phyloP scores from a whole-genome alignment of 2,329 filamentous ascomycete genomes.

The Pyricularia grisea region DNA sequence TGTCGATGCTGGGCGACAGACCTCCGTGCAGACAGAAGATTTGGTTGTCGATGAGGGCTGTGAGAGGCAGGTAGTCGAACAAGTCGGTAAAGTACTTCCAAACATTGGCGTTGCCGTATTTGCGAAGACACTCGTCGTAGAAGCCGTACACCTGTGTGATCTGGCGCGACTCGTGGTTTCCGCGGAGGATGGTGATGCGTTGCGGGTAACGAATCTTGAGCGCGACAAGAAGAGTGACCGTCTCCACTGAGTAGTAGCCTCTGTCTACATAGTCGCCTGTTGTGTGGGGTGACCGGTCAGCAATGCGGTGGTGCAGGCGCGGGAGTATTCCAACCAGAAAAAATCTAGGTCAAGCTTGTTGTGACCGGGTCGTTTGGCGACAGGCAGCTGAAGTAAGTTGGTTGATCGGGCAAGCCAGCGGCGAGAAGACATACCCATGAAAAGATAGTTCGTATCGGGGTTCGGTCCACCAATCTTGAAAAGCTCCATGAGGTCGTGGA shows the following conservation, averaged over 20 bases:
- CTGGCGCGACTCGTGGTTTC: constrained; percentile 97
- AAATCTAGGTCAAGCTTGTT: background rate
- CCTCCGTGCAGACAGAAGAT: constrained; percentile 98
- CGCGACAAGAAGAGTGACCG: constrained; percentile 88
- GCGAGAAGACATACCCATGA: constrained; percentile 68
- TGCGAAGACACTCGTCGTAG: constrained; percentile 97
- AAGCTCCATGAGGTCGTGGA: constrained; percentile 97
- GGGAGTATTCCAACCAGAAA: background rate
- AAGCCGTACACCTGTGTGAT: constrained; percentile 99
- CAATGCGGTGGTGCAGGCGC: background rate
- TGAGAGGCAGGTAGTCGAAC: constrained; percentile 96
- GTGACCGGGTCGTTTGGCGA: background rate
- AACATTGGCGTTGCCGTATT: constrained; percentile 98
- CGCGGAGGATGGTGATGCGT: constrained; percentile 95
- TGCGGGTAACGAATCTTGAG: constrained; percentile 97
- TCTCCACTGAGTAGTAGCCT: constrained; percentile 98
- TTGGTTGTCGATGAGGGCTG: constrained; percentile 96
- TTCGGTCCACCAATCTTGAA: constrained; percentile 98
- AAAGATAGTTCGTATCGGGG: constrained; percentile 97
- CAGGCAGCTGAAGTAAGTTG: background rate
- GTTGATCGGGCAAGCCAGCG: background rate
- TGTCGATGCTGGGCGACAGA: constrained; percentile 91
- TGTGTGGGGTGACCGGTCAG: constrained; percentile 1
- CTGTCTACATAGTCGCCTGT: constrained; percentile 97
- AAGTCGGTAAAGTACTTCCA: constrained; percentile 99